These are phyloP conservation scores for Fusarium cicatricum DNA, from an alignment of 2,329 filamentous ascomycete genomes.

Conservation along the genomic window DNA sequence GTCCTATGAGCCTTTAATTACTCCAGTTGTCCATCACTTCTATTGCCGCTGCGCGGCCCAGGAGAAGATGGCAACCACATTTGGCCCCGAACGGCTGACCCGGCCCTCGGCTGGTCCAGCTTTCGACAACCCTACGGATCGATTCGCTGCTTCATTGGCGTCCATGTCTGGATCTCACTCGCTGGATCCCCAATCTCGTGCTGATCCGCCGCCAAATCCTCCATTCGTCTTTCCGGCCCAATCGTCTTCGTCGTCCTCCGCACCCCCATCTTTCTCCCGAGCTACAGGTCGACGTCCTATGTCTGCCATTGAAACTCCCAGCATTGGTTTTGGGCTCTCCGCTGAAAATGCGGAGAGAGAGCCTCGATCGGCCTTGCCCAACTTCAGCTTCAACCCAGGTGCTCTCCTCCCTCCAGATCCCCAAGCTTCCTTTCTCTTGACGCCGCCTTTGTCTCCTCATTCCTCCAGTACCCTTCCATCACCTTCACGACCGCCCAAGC, in stretches of 20 bases:
- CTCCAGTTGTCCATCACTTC: constrained; percentile 53
- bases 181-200: constrained; percentile 20
- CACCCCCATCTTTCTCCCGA: constrained; percentile 58
- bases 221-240: constrained; percentile 69
- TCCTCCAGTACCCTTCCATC: constrained; percentile 61
- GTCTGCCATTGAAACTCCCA: constrained; percentile 60
- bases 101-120: constrained; percentile 40
- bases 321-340: constrained; percentile 42
- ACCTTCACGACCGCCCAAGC: constrained; percentile 66
- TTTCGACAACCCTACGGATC: constrained; percentile 39
- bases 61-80: constrained; percentile 54
- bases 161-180: constrained; percentile 27
- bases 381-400: constrained; percentile 66
- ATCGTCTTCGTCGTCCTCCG: constrained; percentile 54
- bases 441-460: constrained; percentile 63
- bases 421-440: constrained; percentile 52
- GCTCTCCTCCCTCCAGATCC: constrained; percentile 54
- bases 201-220: constrained; percentile 64
- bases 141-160: constrained; percentile 35
- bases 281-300: constrained; percentile 59
- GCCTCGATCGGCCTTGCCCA: constrained; percentile 54
- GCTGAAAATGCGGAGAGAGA: constrained; percentile 42
- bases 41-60: constrained; percentile 60
- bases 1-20: constrained; percentile 52
- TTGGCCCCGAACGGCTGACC: constrained; percentile 48